A percentile compares a stretch with the other conserved stretches of the same genome.
Conservation (phyloP, 2,329 filamentous ascomycete genomes). For the Verticillium isaacii region DNA sequence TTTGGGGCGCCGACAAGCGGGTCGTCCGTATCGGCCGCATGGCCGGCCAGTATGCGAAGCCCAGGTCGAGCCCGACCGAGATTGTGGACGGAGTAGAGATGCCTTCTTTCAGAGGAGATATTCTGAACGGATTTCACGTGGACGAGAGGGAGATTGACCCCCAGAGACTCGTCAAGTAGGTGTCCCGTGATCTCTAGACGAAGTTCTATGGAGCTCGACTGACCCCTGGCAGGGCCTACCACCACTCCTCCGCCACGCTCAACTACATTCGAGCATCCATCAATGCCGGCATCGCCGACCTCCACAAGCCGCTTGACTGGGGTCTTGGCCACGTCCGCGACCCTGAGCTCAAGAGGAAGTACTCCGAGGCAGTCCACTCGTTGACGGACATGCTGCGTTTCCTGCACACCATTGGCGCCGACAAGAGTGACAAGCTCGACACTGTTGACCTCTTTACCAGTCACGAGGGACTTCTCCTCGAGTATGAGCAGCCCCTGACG, state of each 20-base stretch:
- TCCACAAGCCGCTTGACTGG: conserved; percentile 94
- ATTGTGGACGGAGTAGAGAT: conserved; percentile 73
- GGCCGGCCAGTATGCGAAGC: conserved; percentile 97
- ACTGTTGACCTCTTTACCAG: conserved; percentile 94
- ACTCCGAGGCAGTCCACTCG: conserved; percentile 76
- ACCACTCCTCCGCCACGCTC: conserved; percentile 88
- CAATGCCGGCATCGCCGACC: conserved; percentile 83
- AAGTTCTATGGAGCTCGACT: not conserved
- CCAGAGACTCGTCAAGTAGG: conserved; percentile 67
- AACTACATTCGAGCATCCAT: conserved; percentile 88
- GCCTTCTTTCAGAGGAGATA: conserved; percentile 90
- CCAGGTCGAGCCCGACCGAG: conserved; percentile 83
- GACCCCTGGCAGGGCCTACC: conserved; percentile 64
- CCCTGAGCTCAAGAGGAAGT: conserved; percentile 77
- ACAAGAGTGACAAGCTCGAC: conserved; percentile 76
- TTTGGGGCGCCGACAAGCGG: conserved; percentile 77
- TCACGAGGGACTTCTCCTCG: conserved; percentile 88
- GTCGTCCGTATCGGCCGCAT: conserved; percentile 94
- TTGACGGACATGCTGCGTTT: conserved; percentile 91
- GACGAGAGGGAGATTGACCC: conserved; percentile 80
- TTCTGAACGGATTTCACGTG: conserved; percentile 80
- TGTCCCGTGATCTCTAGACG: conserved; percentile 1
- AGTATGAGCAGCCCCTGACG: conserved; percentile 89
- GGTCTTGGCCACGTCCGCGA: conserved; percentile 87
- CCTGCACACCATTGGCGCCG: conserved; percentile 89